Base-by-base conservation (phyloP, 768 basidiomycete species). In the Rubroboletus pulcherrimus region DNA sequence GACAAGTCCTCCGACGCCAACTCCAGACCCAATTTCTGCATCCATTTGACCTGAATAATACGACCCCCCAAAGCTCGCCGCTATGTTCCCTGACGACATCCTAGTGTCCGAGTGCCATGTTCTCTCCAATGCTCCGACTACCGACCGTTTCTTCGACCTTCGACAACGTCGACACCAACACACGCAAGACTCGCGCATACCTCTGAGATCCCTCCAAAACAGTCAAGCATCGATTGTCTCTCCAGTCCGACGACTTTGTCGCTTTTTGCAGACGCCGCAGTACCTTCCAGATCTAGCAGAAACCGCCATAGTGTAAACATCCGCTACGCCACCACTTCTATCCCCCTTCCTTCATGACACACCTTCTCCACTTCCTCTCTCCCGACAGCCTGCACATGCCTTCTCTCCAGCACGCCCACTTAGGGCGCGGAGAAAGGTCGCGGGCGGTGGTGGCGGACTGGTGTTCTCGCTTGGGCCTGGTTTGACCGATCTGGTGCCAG, bases 381-480 rank as follows among this genome's bases (percentile, higher is more conserved):
- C 14, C 15, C 33, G n/a, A 37, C 26, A 62, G 55, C 60, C 55
- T 39, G 48, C 43, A 62, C 17, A 57, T 39, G 12, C 55, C 43
- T 50, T 34, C 9, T 61, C 55, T 58, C 60, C 37, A 62, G 60
- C 30, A 47, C 55, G 55, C 60, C 60, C 51, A 57, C 48, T 38
- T 38, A 53, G 55, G 60, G 60, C 55, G 60, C 60, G 44, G 60
- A 53, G 60, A 46, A 41, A 26, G 48, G 37, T 58, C 21, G 49
- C 31, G 11, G 55, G 60, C 43, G 26, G 51, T 53, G 55, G 60
- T 43, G 60, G 51, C 26, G 11, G 37, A 3, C 5, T 1, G 29
- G 12, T 35, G 26, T 53, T 61, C 34, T 19, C 34, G 5, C 38
- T 26, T 7, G 15, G 50, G 45, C 45, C 33, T 48, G 14, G 7